Percentiles rank a stretch among this genome's conserved stretches.
Evolutionary conservation across 352 stramenopile species (phyloP).

Genomic region (Phytopythium mirpurense): DNA sequence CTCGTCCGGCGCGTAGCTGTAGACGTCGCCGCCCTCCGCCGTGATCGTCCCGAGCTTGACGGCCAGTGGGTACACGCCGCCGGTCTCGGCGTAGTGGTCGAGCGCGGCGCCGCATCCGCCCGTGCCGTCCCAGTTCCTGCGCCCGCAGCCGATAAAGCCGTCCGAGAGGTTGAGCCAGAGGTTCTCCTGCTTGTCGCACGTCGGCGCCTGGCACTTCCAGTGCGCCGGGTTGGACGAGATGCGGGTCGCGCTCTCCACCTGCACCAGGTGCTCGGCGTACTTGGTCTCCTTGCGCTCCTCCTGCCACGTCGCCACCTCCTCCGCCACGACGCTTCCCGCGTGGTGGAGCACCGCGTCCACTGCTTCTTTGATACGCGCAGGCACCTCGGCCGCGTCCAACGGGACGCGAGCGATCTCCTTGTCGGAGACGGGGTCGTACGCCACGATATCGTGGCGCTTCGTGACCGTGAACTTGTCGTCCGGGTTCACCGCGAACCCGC

Average conservation of each 20-base stretch:
- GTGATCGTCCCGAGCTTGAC: constrained; percentile 99
- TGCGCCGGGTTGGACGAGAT: constrained; percentile 64
- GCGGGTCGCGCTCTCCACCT: constrained; percentile 49
- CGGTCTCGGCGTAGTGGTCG: constrained; percentile 94
- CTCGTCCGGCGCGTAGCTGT: constrained; percentile 97
- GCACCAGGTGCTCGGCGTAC: constrained; percentile 70
- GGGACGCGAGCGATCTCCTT: constrained; percentile 25
- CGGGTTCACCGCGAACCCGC: constrained; percentile 85
- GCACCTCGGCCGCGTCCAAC: constrained; percentile 33
- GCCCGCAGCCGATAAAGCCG: constrained; percentile 79
- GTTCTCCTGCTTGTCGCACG: constrained; percentile 96
- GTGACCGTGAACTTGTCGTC: constrained; percentile 90
- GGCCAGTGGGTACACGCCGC: constrained; percentile 90
- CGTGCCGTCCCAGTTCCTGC: constrained; percentile 95
- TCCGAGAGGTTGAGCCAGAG: constrained; percentile 98
- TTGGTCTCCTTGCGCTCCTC: constrained; percentile 74
- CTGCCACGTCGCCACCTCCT: constrained; percentile 80
- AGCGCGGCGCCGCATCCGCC: constrained; percentile 95
- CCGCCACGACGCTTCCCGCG: constrained; percentile 65
- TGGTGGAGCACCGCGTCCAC: constrained; percentile 66
- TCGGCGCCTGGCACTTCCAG: constrained; percentile 89
- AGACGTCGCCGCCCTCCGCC: constrained; percentile 94
- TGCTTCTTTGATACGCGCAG: constrained; percentile 43
- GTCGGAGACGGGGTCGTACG: constrained; percentile 46
- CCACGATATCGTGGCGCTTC: constrained; percentile 73